Conservation (phyloP, 1,284 basidiomycete species). For the Sanguinoderma infundibulare region DNA sequence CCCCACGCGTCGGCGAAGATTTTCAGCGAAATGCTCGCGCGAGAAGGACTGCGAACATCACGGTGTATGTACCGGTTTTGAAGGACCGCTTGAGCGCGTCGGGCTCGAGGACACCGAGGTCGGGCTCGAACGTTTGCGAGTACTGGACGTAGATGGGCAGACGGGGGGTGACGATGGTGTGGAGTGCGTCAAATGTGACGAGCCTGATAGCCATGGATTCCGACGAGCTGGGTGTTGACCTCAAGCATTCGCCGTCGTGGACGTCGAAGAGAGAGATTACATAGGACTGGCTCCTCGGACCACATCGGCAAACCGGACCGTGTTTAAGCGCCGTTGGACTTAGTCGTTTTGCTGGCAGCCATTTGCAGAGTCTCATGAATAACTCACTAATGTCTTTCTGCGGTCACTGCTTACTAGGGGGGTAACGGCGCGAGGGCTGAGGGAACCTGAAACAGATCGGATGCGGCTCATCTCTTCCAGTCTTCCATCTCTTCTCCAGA, state of each 20-base stretch:
- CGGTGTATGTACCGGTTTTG: constrained; percentile 61
- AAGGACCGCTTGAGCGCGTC: constrained; percentile 61
- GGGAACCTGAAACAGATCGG: not conserved
- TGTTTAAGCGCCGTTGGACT: not conserved
- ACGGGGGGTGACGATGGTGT: constrained; percentile 69
- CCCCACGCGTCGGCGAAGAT: not conserved
- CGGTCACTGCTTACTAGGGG: too few relatives aligned
- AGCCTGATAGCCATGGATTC: constrained; percentile 47
- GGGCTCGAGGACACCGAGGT: constrained; percentile 61
- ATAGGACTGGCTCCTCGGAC: not conserved
- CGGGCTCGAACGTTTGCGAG: constrained; percentile 64
- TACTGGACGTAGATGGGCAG: constrained; percentile 73
- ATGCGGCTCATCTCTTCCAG: not conserved
- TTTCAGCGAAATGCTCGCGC: not conserved
- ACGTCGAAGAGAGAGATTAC: not conserved
- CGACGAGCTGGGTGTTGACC: not conserved
- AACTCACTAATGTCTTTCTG: too few relatives aligned
- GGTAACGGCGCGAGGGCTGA: not conserved
- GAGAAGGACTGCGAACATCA: not conserved
- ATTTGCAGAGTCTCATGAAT: too few relatives aligned
- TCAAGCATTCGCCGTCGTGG: constrained; percentile 36
- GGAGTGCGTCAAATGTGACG: constrained; percentile 74
- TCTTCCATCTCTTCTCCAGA: not conserved
- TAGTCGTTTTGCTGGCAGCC: too few relatives aligned
- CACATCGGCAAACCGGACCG: not conserved